phyloP scores from a whole-genome alignment of 2,329 filamentous ascomycete genomes.

The Botryotinia convoluta region DNA sequence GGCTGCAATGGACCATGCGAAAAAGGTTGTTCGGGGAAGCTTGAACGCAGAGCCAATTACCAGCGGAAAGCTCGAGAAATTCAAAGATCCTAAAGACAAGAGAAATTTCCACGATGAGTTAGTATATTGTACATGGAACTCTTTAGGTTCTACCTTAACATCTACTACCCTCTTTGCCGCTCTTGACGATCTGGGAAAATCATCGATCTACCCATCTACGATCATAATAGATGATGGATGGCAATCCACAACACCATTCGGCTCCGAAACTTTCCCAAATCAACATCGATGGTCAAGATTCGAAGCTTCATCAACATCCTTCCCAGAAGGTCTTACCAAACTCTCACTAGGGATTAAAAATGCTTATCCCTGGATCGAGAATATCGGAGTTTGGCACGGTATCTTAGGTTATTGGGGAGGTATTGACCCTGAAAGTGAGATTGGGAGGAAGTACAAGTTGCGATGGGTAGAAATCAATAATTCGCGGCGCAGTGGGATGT shows the following conservation, averaged over 20 bases:
- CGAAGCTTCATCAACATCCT: constrained; percentile 20
- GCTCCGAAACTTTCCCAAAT: constrained; percentile 3
- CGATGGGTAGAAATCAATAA: constrained; percentile 20
- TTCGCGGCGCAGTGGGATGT: constrained; percentile 17
- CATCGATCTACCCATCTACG: constrained; percentile 23
- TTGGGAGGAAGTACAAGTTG: constrained; percentile 21
- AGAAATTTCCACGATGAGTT: constrained; percentile 18
- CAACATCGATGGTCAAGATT: constrained; percentile 22
- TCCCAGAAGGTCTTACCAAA: constrained; percentile 23
- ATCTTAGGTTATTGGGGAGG: constrained; percentile 26
- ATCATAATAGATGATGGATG: constrained; percentile 28
- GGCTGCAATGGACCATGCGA: constrained; percentile 20
- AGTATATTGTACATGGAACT: constrained; percentile 26
- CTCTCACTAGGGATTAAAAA: constrained; percentile 14
- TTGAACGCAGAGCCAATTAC: background rate
- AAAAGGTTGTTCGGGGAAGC: background rate
- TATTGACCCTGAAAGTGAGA: constrained; percentile 21
- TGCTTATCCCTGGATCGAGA: constrained; percentile 21
- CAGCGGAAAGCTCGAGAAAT: too few species aligned
- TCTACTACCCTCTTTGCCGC: constrained; percentile 16
- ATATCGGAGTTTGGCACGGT: constrained; percentile 27
- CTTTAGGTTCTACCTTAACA: constrained; percentile 22
- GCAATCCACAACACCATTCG: constrained; percentile 22
- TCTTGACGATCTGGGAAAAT: constrained; percentile 16
- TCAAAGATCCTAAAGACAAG: background rate